A percentile compares a stretch with the other conserved stretches of the same genome.
phyloP scores from a whole-genome alignment of 2,329 filamentous ascomycete species.

The Epichloe amarillans region DNA sequence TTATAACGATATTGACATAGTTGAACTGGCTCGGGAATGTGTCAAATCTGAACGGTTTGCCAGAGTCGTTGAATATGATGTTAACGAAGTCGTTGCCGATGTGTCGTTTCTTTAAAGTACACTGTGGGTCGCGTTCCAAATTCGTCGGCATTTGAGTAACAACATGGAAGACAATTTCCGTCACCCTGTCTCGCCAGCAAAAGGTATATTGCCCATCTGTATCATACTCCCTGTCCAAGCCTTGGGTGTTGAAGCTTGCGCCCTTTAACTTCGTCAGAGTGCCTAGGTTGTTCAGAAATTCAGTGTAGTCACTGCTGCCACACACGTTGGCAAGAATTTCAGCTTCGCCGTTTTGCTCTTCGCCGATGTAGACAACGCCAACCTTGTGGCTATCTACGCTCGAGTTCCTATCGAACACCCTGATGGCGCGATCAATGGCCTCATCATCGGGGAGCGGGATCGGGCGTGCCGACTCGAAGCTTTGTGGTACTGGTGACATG shows the following conservation, averaged over 20 bases:
- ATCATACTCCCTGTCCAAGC: constrained; percentile 65
- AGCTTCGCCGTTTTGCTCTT: constrained; percentile 67
- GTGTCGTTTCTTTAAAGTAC: constrained; percentile 79
- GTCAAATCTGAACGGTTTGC: constrained; percentile 75
- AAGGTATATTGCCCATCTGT: constrained; percentile 79
- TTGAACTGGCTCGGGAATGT: constrained; percentile 94
- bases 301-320: constrained; percentile 77
- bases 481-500: constrained; percentile 48
- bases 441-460: constrained; percentile 63
- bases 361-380: constrained; percentile 83
- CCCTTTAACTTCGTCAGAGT: constrained; percentile 69
- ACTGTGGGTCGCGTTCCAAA: constrained; percentile 58
- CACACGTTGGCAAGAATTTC: constrained; percentile 80
- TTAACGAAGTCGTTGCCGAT: constrained; percentile 98
- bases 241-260: constrained; percentile 84
- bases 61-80: constrained; percentile 95
- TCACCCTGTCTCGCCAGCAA: constrained; percentile 89
- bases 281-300: constrained; percentile 72
- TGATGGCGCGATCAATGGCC: constrained; percentile 58
- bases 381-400: constrained; percentile 93
- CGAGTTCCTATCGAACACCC: constrained; percentile 71
- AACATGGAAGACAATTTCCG: constrained; percentile 90
- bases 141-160: constrained; percentile 96
- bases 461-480: constrained; percentile 48
- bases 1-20: constrained; percentile 92